phyloP scores from a whole-genome alignment of 768 basidiomycete genomes.

The Vararia minispora region DNA sequence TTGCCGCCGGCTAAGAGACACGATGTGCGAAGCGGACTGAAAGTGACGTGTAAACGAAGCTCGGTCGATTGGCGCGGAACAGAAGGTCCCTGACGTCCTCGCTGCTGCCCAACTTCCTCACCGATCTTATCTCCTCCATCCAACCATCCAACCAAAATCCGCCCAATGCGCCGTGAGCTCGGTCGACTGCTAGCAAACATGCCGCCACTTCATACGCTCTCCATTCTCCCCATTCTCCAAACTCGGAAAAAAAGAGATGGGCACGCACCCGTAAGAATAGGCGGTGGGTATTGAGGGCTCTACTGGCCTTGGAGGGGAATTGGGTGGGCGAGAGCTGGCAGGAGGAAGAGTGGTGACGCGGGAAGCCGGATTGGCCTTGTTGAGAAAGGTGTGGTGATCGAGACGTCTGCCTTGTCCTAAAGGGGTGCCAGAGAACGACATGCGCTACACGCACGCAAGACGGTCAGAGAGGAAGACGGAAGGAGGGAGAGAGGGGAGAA shows the following conservation, averaged over 20 bases:
- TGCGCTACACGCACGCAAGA: constrained; percentile 23
- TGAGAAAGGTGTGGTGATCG: constrained; percentile 70
- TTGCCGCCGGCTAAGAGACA: too few relatives aligned
- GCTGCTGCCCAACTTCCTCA: too few relatives aligned
- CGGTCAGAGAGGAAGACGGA: neutral
- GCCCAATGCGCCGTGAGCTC: too few relatives aligned
- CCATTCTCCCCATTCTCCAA: too few relatives aligned
- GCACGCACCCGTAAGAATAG: constrained; percentile 59
- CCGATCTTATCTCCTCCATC: too few relatives aligned
- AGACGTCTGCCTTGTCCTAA: constrained; percentile 80
- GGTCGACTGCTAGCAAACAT: too few relatives aligned
- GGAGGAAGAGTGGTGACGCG: constrained; percentile 23
- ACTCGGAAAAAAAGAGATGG: constrained; percentile 13
- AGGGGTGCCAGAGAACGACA: constrained; percentile 82
- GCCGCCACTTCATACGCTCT: too few relatives aligned
- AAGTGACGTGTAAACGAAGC: too few relatives aligned
- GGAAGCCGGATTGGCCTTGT: constrained; percentile 33
- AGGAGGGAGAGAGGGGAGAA: neutral
- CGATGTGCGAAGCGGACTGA: too few relatives aligned
- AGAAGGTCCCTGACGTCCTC: too few relatives aligned
- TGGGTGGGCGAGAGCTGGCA: constrained; percentile 16
- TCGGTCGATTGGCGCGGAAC: too few relatives aligned
- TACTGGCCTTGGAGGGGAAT: constrained; percentile 25
- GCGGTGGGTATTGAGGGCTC: constrained; percentile 38
- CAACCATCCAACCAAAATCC: too few relatives aligned